Percentiles rank a stretch among this genome's conserved stretches.
phyloP scores from a whole-genome alignment of 75 land plant genomes.

The Pinus taeda region DNA sequence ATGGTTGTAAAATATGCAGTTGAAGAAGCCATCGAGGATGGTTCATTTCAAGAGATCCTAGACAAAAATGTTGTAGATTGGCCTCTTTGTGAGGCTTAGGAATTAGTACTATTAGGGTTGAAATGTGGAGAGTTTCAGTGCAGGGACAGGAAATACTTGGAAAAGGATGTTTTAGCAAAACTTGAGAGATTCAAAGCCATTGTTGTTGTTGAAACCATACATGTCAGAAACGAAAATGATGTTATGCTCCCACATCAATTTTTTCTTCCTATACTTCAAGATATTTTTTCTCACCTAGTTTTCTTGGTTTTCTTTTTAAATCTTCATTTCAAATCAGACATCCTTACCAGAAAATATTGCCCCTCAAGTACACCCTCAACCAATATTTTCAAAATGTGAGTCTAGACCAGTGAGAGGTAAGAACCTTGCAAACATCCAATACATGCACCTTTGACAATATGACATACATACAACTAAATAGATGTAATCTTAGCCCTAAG shows the following conservation, averaged over 20 bases:
- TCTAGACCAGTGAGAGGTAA: no score
- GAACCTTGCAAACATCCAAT: no score
- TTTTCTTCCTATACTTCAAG: conserved; percentile 13
- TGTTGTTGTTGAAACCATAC: no score
- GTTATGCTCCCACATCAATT: conserved; percentile 13
- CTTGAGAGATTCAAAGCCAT: not conserved
- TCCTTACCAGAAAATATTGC: no score
- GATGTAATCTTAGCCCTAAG: no score
- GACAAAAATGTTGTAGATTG: conserved; percentile 37
- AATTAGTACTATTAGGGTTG: conserved; percentile 37
- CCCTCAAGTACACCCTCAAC: no score
- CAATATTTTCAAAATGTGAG: no score
- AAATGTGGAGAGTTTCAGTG: conserved; percentile 48
- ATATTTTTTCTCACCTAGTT: not conserved
- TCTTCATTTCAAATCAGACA: no score
- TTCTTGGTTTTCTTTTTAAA: no score
- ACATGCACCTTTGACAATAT: no score
- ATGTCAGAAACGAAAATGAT: not conserved
- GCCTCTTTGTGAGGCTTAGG: conserved; percentile 40
- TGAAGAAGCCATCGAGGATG: conserved; percentile 47
- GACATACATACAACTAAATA: no score
- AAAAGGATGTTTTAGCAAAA: conserved; percentile 20
- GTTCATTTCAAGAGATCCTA: conserved; percentile 27
- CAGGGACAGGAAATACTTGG: conserved; percentile 12
- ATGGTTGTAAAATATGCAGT: conserved; percentile 47